Conservation (phyloP, 2,329 filamentous ascomycete species). For the Nigrograna mackinnonii region DNA sequence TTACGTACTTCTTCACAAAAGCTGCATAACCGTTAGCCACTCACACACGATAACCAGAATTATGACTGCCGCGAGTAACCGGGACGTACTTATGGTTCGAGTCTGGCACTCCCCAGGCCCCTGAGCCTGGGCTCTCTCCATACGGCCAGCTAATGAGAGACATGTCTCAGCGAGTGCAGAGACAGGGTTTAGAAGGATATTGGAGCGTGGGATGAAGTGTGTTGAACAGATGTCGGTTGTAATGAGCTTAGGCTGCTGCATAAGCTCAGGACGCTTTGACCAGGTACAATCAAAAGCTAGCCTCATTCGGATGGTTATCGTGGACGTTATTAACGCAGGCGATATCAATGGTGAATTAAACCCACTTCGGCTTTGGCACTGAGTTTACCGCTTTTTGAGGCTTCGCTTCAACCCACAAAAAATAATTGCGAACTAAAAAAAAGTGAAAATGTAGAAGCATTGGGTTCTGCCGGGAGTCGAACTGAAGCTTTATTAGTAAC, state of each 20-base stretch:
- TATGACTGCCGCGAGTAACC: not conserved
- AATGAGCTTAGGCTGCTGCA: not conserved
- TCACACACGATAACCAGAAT: not conserved
- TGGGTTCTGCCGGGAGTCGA: too few species aligned
- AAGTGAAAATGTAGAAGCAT: too few species aligned
- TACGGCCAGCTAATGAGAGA: constrained; percentile 26
- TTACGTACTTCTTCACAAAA: constrained; percentile 39
- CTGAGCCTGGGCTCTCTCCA: constrained; percentile 16
- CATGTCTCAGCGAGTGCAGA: constrained; percentile 1
- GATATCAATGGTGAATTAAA: too few species aligned
- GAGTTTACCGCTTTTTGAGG: not conserved
- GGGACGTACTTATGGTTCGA: constrained; percentile 38
- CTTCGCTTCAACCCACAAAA: too few species aligned
- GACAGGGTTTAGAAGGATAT: not conserved
- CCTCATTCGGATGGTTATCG: too few species aligned
- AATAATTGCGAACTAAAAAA: too few species aligned
- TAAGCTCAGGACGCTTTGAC: constrained; percentile 2
- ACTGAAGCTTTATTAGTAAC: too few species aligned
- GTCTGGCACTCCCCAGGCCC: constrained; percentile 28
- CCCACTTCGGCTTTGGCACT: too few species aligned
- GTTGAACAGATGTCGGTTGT: not conserved
- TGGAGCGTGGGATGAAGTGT: not conserved
- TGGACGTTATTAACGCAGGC: too few species aligned
- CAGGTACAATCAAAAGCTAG: not conserved
- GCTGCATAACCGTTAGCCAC: constrained; percentile 20